Base-by-base conservation (phyloP, 208 protist species). In the Leishmania tropica region DNA sequence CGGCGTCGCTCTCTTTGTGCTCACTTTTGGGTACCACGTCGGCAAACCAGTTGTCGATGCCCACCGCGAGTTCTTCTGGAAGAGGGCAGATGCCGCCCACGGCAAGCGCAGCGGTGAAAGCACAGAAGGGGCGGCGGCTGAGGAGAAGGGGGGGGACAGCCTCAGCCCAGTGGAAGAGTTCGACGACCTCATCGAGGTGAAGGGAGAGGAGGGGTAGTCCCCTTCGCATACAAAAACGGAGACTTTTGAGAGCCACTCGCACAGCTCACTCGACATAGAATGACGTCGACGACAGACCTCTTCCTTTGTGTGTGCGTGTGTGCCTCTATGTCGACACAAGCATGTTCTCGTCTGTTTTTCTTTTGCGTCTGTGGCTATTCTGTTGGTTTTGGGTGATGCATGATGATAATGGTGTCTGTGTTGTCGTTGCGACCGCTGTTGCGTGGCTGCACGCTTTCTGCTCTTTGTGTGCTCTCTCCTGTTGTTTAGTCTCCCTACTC, bases 41-140 rank as follows among this genome's bases (percentile, higher is more conserved):
- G 90, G 87, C 64, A 93, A 88, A 74, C 89, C 93, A 0, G 87
- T 96, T 8, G 40, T 94, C 74, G 88, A 92, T 51, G 90, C 91
- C 17, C 90, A 95, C 74, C 58, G 75, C n/a, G 77, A 91, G 72
- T 62, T 88, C 47, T 86, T 70, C 19, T 54, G 56, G 51, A 65
- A 79, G 65, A 11, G 70, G 3, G 42, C 35, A 21, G 6, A 42
- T 10, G 60, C 15, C 24, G 60, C 35, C 31, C 1, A 19, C 48
- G 15, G 64, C 40, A 58, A 24, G 42, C 35, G 75, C 54, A 53
- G 60, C 42, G 3, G 35, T 47, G 48, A 70, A 19, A 31, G n/a
- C 10, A 31, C 40, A 31, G 76, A 75, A 28, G 37, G 24, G 37
- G 28, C 53, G 19, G 51, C 5, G 28, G 54, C 70, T 19, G 56